Evolutionary conservation across 73 alveolate genomes (phyloP).

Genomic region (Tetrahymena thermophila): DNA sequence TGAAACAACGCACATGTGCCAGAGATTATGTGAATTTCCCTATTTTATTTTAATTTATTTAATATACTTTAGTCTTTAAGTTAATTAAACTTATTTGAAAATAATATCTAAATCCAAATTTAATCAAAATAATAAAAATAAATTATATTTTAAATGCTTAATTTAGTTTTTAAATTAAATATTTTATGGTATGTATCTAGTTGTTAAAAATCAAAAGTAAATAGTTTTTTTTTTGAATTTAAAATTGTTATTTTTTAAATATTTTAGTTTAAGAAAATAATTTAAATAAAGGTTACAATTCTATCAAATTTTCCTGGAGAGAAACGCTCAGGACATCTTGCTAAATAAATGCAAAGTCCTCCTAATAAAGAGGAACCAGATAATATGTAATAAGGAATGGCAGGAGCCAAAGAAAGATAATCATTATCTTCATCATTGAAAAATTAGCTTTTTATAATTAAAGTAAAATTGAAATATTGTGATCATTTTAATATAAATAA

Average conservation of each 20-base stretch:
- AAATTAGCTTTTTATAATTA: neutral
- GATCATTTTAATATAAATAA: neutral
- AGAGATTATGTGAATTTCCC: neutral
- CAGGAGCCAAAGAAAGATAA: conserved; percentile 18
- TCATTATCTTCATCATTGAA: conserved; percentile 30
- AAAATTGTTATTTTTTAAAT: too few species aligned
- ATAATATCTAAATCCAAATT: too few species aligned
- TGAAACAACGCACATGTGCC: neutral
- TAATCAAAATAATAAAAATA: too few species aligned
- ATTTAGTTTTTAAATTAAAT: too few species aligned
- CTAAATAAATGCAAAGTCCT: conserved; percentile 53
- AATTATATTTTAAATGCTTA: too few species aligned
- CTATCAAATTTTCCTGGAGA: conserved; percentile 76
- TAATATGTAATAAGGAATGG: conserved; percentile 33
- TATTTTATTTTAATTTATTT: neutral
- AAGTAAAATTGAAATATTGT: too few species aligned
- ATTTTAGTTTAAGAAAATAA: neutral
- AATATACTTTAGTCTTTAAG: neutral
- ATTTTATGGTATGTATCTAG: too few species aligned
- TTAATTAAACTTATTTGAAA: too few species aligned
- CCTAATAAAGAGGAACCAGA: conserved; percentile 39
- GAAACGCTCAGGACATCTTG: conserved; percentile 76
- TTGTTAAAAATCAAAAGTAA: too few species aligned
- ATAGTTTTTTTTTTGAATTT: too few species aligned
- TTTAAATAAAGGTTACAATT: conserved; percentile 42